Evolutionary conservation across 2,329 filamentous ascomycete species (phyloP), one percentile per base, ranked within the genome.

Genomic region (Aspergillaceae sp.): DNA sequence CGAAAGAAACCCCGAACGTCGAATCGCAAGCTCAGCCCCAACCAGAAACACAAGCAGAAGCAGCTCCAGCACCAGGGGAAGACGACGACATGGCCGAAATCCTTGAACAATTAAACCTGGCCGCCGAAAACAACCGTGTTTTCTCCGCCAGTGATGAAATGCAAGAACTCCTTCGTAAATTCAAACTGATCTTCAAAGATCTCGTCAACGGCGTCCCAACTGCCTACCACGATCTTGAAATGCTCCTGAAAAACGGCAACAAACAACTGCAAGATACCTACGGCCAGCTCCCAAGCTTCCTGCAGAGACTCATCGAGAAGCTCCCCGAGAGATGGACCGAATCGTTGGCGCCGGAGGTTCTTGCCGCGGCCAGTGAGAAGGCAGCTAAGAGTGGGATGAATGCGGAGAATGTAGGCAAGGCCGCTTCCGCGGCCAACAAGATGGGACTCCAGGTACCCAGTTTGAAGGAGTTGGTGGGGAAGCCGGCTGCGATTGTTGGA

Each of bases 171-270:
- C 79, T 95, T 43, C 79, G 82, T 45, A 81, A 83, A 51, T 98
- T 98, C 74, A 94, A 88, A 1, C 75, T 89, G 46, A 83, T 96
- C 32, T 85, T 98, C 61, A 92, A 91, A 63, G 92, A 98, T 63
- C 78, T 96, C 10, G 80, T 92, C 58, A 90, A 89, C 62, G 92
- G 92, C 51, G 92, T 88, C 1, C 92, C 92, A 3, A 96, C 91
- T 0, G 92, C 92, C 2, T 95, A 94, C 66, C 78, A 85, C 60
- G 92, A 98, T 63, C 82, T 98, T n/a, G 81, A 83, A 57, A 78
- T 76, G 60, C 72, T 84, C 11, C 71, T 84, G 52, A 80, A 73
- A 7, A 78, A 80, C 46, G 79, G 77, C n/a, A 79, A 82, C 51
- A 68, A 72, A n/a, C 76, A 82, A 52, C 65, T 85, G 11, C 78